Conservation (phyloP, 176 grass and related monocot species). For the Tillandsia fasciculata region DNA sequence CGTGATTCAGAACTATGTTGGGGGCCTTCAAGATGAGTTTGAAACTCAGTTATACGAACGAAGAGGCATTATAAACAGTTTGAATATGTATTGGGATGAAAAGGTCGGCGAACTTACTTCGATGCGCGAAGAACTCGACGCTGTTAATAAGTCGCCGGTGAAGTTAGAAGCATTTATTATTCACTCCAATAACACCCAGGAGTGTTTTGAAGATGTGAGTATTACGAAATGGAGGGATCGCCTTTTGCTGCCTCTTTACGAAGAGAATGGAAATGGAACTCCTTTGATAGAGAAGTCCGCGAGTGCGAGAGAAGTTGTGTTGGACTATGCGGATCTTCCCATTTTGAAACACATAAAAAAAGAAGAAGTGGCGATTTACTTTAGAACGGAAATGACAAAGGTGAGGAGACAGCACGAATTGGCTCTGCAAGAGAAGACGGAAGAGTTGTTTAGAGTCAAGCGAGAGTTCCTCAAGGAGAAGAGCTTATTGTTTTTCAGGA, state of each 20-base stretch:
- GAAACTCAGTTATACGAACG: conserved; percentile 60
- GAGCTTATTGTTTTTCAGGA: conserved; percentile 55
- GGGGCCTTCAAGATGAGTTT: conserved; percentile 52
- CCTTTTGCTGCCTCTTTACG: conserved; percentile 28
- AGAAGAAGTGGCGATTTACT: conserved; percentile 69
- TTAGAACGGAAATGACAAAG: conserved; percentile 85
- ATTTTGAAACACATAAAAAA: conserved; percentile 62
- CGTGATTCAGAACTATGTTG: conserved; percentile 57
- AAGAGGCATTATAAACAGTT: conserved; percentile 35
- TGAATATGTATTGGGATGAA: conserved; percentile 60
- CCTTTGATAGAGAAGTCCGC: conserved; percentile 37
- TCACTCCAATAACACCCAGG: conserved; percentile 20
- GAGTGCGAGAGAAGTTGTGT: conserved; percentile 51
- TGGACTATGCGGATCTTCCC: conserved; percentile 62
- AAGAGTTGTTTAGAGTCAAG: conserved; percentile 92
- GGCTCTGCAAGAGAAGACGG: conserved; percentile 81
- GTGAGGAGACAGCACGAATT: conserved; percentile 79
- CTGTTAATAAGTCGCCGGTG: conserved; percentile 44
- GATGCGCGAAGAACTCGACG: conserved; percentile 64
- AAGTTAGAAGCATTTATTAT: conserved; percentile 33
- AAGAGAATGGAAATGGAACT: conserved; percentile 27
- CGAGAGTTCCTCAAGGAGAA: conserved; percentile 58
- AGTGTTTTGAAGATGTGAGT: conserved; percentile 40
- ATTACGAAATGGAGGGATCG: conserved; percentile 58
- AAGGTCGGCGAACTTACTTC: conserved; percentile 44